Evolutionary conservation across 2,329 filamentous ascomycete species (phyloP), one percentile per base, ranked within the genome.

Genomic region (Simplicillium aogashimaense): DNA sequence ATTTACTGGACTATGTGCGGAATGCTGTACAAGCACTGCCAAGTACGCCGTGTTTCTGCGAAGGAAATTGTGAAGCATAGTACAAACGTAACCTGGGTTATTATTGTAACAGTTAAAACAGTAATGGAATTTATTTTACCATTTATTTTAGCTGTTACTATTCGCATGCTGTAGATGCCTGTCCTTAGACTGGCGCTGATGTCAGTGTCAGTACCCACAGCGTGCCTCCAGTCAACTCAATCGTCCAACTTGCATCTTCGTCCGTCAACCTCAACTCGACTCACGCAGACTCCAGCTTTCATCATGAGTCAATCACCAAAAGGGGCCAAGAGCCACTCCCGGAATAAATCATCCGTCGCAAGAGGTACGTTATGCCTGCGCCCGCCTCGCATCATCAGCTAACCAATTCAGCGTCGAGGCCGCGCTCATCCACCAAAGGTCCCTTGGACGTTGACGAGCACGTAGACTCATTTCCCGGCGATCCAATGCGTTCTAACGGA

Each of bases 391-490:
- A 5, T 6, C 20, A 6, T 9, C 5, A 25, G 53, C 50, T 48
- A 31, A 50, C 35, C 16, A 17, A 2, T 12, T 16, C 49, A 76
- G 74, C 72, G 35, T 63, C 72, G n/a, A 64, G 80, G 35, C 74
- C 81, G 8, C 70, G 82, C 38, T 78, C 81, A 33, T 74, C 81
- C 35, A 92, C 86, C 4, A 85, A 80, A 59, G 86, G 86, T 1
- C 87, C 87, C 4, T 67, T 94, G 15, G 86, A 92, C 52, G 65
- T 68, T 45, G 77, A 81, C 47, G 83, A 90, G 83, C 90, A 70
- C 62, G 78, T 59, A 16, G 32, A 31, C 31, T 37, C 45, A 17
- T 42, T 5, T 36, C 18, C 36, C n/a, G 9, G 20, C 20, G 9
- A 9, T 9, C 5, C 6, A 25, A 15, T 16, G 15, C 40, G 7